These are phyloP conservation scores for Ophiostoma sp. DNA, from an alignment of 2,329 filamentous ascomycete genomes.

Conservation along the genomic window DNA sequence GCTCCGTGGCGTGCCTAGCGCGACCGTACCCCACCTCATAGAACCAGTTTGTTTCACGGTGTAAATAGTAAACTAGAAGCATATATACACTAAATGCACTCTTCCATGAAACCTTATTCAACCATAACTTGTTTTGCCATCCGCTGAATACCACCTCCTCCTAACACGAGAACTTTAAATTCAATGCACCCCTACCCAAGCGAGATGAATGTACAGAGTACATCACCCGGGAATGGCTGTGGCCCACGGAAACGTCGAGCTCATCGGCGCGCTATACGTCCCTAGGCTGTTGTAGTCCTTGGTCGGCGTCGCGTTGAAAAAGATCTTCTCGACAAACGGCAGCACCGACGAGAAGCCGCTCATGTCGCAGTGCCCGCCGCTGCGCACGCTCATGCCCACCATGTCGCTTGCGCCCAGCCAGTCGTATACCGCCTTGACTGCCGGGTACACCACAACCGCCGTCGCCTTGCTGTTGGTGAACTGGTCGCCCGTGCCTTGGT, in stretches of 20 bases:
- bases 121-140: background rate
- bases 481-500: slow-evolving; percentile 48
- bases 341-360: slow-evolving; percentile 45
- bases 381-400: slow-evolving; percentile 44
- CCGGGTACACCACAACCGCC: slow-evolving; percentile 47
- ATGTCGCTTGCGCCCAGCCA: slow-evolving; percentile 48
- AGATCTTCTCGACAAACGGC: slow-evolving; percentile 45
- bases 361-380: slow-evolving; percentile 46
- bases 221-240: background rate
- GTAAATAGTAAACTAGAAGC: background rate
- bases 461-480: slow-evolving; percentile 48
- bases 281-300: slow-evolving; percentile 38
- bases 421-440: slow-evolving; percentile 50
- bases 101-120: background rate
- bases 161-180: background rate
- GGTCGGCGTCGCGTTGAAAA: slow-evolving; percentile 43
- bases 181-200: background rate
- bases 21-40: slow-evolving; percentile 32
- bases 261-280: background rate
- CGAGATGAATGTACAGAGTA: background rate
- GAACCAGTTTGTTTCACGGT: slow-evolving; percentile 1
- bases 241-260: background rate
- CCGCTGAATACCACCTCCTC: background rate
- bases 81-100: background rate
- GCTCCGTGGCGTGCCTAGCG: background rate